Percentiles rank a stretch among this genome's conserved stretches.
These are phyloP conservation scores for Patellifolia procumbens DNA, from an alignment of 179 eudicot genomes.

Conservation along the genomic window DNA sequence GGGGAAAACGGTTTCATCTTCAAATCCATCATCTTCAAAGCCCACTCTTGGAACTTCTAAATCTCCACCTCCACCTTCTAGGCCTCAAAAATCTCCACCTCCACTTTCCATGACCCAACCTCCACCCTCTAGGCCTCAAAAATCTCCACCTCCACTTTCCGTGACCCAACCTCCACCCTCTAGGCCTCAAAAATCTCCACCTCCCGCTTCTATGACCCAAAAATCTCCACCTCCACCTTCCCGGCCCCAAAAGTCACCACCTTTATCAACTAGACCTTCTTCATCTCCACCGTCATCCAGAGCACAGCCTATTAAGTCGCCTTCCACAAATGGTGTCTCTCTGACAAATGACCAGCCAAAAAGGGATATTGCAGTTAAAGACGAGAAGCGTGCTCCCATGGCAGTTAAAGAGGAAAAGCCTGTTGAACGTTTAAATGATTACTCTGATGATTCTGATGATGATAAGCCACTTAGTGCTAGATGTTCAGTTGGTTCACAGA, in stretches of 20 bases:
- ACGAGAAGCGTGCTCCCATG: neutral
- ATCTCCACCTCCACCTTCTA: too few relatives aligned
- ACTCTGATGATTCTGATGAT: slow-evolving; percentile 89
- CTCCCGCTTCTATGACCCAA: too few relatives aligned
- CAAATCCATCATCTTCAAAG: slow-evolving; percentile 49
- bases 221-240: slow-evolving; percentile 39
- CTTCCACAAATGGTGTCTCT: slow-evolving; percentile 32
- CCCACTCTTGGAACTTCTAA: slow-evolving; percentile 42
- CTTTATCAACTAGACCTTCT: too few relatives aligned
- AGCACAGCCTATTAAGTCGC: slow-evolving; percentile 25
- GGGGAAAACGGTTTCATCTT: slow-evolving; percentile 49
- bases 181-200: too few relatives aligned
- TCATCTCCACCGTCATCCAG: slow-evolving; percentile 34
- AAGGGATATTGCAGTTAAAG: slow-evolving; percentile 20
- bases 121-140: too few relatives aligned
- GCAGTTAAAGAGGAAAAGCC: slow-evolving; percentile 44
- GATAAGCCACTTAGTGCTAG: slow-evolving; percentile 70
- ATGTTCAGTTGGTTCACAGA: slow-evolving; percentile 28
- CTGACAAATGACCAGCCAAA: slow-evolving; percentile 38
- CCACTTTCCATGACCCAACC: too few relatives aligned
- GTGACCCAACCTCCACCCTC: too few relatives aligned
- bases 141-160: too few relatives aligned
- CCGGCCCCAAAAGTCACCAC: slow-evolving; percentile 36
- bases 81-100: too few relatives aligned
- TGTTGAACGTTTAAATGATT: slow-evolving; percentile 29